Conservation (phyloP, 2,329 filamentous ascomycete species). For the Venturia pyrina region DNA sequence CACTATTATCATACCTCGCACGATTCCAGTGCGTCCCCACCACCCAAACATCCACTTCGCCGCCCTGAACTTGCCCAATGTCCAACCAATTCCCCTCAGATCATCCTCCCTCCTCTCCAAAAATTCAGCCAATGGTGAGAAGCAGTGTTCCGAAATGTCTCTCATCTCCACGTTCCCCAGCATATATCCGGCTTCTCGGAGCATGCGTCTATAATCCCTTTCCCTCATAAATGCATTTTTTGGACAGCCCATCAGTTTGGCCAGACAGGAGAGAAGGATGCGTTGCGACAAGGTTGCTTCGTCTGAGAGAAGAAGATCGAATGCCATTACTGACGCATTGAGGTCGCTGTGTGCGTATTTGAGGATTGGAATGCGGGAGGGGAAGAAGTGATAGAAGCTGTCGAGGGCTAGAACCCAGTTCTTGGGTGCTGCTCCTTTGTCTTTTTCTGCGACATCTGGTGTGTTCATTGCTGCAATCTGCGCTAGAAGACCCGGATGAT, state of each 20-base stretch:
- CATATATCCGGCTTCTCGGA: slow-evolving; percentile 41
- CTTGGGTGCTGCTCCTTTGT: slow-evolving; percentile 18
- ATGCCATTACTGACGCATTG: slow-evolving; percentile 43
- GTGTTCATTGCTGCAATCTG: slow-evolving; percentile 1
- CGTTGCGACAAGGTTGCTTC: slow-evolving; percentile 16
- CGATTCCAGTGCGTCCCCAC: slow-evolving; percentile 30
- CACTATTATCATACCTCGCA: slow-evolving; percentile 31
- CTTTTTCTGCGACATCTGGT: background rate
- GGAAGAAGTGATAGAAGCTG: slow-evolving; percentile 47
- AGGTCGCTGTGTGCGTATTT: slow-evolving; percentile 31
- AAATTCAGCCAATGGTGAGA: slow-evolving; percentile 38
- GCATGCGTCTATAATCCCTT: slow-evolving; percentile 34
- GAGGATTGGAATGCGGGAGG: slow-evolving; percentile 40
- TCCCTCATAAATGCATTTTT: slow-evolving; percentile 39
- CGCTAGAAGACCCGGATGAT: background rate
- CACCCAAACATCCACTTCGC: slow-evolving; percentile 30
- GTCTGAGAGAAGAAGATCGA: slow-evolving; percentile 38
- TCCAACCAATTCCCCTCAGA: slow-evolving; percentile 26
- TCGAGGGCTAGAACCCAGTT: slow-evolving; percentile 47
- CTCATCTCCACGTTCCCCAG: slow-evolving; percentile 30
- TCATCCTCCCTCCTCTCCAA: slow-evolving; percentile 29
- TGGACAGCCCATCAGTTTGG: slow-evolving; percentile 39
- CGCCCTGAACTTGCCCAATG: slow-evolving; percentile 26
- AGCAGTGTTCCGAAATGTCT: slow-evolving; percentile 46
- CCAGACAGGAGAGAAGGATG: slow-evolving; percentile 32